A percentile compares a stretch with the other conserved stretches of the same genome.
Evolutionary conservation across 2,329 filamentous ascomycete genomes (phyloP).

Genomic region (Fusarium bactridioides): DNA sequence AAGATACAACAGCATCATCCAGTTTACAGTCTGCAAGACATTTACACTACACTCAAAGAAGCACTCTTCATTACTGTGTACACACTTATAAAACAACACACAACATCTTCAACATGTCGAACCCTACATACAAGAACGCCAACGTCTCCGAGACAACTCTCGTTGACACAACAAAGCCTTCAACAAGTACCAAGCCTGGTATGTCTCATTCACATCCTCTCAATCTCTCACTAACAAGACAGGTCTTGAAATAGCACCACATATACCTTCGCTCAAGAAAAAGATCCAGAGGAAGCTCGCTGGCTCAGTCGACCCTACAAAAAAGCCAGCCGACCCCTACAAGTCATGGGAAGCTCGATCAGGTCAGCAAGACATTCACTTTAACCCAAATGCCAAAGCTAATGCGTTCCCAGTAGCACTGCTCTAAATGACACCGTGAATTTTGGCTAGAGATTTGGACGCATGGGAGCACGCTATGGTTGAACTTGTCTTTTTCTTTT

Average conservation of each 20-base stretch:
- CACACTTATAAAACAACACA: not conserved
- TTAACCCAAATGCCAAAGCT: not conserved
- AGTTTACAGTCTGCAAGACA: not conserved
- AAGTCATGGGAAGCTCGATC: constrained; percentile 41
- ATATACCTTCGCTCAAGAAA: constrained; percentile 33
- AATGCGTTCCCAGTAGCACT: constrained; percentile 24
- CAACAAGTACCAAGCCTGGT: constrained; percentile 30
- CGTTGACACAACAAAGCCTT: constrained; percentile 28
- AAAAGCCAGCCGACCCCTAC: constrained; percentile 30
- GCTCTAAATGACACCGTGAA: constrained; percentile 13
- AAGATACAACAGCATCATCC: not conserved
- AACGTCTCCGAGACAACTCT: constrained; percentile 40
- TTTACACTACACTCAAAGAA: not conserved
- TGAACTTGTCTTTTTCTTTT: not conserved
- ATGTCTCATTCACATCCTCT: not conserved
- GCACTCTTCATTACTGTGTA: too few species aligned
- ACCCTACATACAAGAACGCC: constrained; percentile 26
- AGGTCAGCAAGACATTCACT: constrained; percentile 20
- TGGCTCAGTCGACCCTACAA: constrained; percentile 32
- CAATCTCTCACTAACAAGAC: not conserved
- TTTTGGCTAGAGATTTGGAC: not conserved
- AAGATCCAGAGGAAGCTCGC: constrained; percentile 37
- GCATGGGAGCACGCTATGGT: not conserved
- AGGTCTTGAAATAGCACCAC: not conserved
- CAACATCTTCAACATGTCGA: constrained; percentile 24